A percentile compares a stretch with the other conserved stretches of the same genome.
Evolutionary conservation across 2,329 filamentous ascomycete species (phyloP).

Genomic region (Phaeomoniella chlamydospora): DNA sequence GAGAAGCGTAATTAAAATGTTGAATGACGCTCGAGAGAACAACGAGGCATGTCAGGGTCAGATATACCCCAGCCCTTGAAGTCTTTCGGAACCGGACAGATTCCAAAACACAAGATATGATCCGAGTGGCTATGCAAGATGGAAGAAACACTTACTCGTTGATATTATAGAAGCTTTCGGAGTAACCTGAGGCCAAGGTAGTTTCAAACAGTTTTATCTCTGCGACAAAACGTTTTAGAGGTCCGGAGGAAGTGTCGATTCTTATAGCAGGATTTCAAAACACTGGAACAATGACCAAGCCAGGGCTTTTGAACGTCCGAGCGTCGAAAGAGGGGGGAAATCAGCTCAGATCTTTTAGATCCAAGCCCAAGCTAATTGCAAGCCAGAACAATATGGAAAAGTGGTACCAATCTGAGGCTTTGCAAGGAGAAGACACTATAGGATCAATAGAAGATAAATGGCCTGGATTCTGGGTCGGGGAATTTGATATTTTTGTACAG

Average conservation of each 20-base stretch:
- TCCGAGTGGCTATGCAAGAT: background rate
- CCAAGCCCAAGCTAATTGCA: background rate
- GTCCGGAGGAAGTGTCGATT: background rate
- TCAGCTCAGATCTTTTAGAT: background rate
- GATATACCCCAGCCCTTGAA: too few species aligned
- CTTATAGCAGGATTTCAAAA: background rate
- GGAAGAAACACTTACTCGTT: background rate
- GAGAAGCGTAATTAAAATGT: too few species aligned
- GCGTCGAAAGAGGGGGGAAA: background rate
- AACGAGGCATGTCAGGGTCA: too few species aligned
- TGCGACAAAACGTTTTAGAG: background rate
- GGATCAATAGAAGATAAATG: background rate
- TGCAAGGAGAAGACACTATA: background rate
- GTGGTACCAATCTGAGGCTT: background rate
- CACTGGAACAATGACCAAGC: background rate
- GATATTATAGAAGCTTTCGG: background rate
- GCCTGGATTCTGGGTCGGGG: background rate
- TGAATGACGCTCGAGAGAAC: too few species aligned
- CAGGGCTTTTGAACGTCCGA: background rate
- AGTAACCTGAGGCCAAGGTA: background rate
- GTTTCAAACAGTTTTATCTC: background rate
- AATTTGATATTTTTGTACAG: background rate
- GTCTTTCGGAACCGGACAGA: too few species aligned
- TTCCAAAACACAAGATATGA: too few species aligned
- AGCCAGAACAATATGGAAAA: background rate